Conservation (phyloP, 2,329 filamentous ascomycete genomes). For the Colletotrichum sidae region DNA sequence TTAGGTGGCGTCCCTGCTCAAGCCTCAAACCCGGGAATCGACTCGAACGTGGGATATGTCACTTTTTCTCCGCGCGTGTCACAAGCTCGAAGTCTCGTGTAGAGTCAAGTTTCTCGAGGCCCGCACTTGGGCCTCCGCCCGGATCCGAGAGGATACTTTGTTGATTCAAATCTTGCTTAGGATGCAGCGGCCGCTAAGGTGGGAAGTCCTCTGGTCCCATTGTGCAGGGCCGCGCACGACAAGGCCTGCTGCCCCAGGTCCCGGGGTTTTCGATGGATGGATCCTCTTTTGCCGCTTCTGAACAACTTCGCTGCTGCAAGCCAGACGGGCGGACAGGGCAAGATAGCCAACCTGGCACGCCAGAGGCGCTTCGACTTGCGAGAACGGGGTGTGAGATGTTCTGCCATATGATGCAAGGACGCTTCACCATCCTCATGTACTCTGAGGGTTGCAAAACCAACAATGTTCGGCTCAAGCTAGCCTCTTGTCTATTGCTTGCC, state of each 20-base stretch:
- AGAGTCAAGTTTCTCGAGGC: background rate
- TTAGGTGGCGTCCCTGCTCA: no score
- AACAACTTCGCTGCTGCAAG: conserved; percentile 7
- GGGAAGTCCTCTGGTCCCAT: conserved; percentile 20
- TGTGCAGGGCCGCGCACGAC: conserved; percentile 14
- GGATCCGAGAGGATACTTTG: conserved; percentile 10
- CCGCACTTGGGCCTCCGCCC: conserved; percentile 6
- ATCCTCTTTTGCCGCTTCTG: conserved; percentile 1
- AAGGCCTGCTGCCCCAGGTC: conserved; percentile 12
- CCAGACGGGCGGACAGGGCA: background rate
- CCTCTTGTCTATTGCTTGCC: conserved; percentile 17
- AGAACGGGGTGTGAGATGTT: no score
- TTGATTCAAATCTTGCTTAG: conserved; percentile 13
- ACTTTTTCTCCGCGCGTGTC: no score
- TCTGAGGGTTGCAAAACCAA: conserved; percentile 21
- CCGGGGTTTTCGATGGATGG: conserved; percentile 3
- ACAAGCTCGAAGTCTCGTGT: no score
- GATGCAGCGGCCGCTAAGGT: conserved; percentile 35
- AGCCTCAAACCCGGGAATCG: no score
- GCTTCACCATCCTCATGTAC: conserved; percentile 16
- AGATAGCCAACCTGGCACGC: no score
- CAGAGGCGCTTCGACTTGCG: no score
- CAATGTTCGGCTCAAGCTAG: conserved; percentile 4
- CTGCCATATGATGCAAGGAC: conserved; percentile 2
- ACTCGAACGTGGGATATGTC: no score